phyloP scores from a whole-genome alignment of 148 eudicot genomes.

The Chenopodium berlandieri region DNA sequence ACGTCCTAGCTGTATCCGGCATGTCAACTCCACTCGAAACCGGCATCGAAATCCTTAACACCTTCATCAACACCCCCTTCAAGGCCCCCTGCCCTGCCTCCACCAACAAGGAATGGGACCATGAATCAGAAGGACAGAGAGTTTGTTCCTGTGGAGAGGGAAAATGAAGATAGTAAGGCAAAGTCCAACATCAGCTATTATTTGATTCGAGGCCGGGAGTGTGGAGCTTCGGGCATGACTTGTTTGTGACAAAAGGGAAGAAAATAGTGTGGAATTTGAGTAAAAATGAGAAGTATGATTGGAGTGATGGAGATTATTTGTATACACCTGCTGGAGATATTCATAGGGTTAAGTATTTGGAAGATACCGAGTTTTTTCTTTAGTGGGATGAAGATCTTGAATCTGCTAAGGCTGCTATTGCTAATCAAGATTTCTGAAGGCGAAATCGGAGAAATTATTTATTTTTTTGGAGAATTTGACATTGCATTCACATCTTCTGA shows the following conservation, averaged over 20 bases:
- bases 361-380: constrained; percentile 90
- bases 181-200: constrained; percentile 76
- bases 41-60: constrained; percentile 54
- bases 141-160: constrained; percentile 60
- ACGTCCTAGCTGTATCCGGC: constrained; percentile 81
- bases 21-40: constrained; percentile 45
- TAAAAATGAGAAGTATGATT: constrained; percentile 47
- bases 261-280: constrained; percentile 88
- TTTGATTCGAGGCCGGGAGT: constrained; percentile 69
- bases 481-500: background rate
- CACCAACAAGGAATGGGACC: constrained; percentile 54
- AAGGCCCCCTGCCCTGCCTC: constrained; percentile 82
- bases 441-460: too few relatives aligned
- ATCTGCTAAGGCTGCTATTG: constrained; percentile 61
- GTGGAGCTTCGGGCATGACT: constrained; percentile 87
- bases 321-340: constrained; percentile 86
- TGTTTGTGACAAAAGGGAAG: constrained; percentile 72
- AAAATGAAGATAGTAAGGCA: constrained; percentile 82
- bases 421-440: constrained; percentile 24
- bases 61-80: constrained; percentile 66
- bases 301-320: constrained; percentile 68
- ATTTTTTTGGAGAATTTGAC: background rate
- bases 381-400: constrained; percentile 91
- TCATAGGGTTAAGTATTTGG: constrained; percentile 77
- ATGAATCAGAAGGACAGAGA: constrained; percentile 39